Evolutionary conservation across 1,284 basidiomycete species (phyloP), one percentile per base, ranked within the genome.

Genomic region (Anthracocystis setariae): DNA sequence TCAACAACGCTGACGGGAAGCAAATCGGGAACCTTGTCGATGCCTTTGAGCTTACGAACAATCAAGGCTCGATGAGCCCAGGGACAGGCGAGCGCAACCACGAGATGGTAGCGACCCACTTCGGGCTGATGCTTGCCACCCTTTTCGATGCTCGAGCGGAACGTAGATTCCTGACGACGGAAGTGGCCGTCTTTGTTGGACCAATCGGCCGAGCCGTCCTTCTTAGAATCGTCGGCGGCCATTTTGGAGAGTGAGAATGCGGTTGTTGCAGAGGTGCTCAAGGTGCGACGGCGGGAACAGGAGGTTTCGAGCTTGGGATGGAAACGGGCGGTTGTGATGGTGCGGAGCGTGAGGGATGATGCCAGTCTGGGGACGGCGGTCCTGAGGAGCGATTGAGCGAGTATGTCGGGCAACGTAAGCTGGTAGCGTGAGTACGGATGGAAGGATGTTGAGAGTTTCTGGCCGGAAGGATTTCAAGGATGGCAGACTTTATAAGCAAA

Each of bases 21-120:
- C 88, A 85, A 76, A 91, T 92, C 86, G 65, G 96, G 88, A 66
- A 92, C 86, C 38, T 90, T 87, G 73, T 98, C 91, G 35, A 98
- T 87, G 0, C 94, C 93, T 84, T 98, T 98, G 74, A 98, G 87
- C 83, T 92, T 88, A 74, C 94, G 88, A 4, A 91, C 87, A 76
- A 98, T 97, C 56, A 98, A 85, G 1, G 93, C 87, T 69, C 95
- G 88, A 49, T 93, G 93, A 0, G 95, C 95, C 94, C 95, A 98
- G 5, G 94, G 87, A 74, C 87, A 85, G 46, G 82, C 81, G 40
- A 62, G 53, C 3, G 80, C 71, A 8, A 78, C 73, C 45, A 74
- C 47, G 37, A 81, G 69, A 25, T 76, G 64, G 66, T 81, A 85
- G 86, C 73, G 73, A 89, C 93, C 91, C 83, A 87, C 88, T 84